A percentile compares a stretch with the other conserved stretches of the same genome.
These are phyloP conservation scores for Chalaropsis ovoidea DNA, from an alignment of 2,329 filamentous ascomycete genomes.

Conservation along the genomic window DNA sequence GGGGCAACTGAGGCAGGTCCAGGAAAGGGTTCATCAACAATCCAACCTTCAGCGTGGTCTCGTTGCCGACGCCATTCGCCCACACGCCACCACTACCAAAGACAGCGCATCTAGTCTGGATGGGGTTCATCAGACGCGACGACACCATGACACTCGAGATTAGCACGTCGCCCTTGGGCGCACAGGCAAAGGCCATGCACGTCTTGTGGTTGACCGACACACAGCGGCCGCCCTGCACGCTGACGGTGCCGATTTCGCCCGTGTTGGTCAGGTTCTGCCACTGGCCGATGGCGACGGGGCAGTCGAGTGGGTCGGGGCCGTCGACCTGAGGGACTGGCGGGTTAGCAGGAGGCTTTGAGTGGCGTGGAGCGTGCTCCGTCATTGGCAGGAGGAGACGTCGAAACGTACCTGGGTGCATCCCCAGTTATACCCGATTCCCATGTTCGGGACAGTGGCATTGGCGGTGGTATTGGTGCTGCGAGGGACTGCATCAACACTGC, in stretches of 20 bases:
- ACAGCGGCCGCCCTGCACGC: conserved; percentile 19
- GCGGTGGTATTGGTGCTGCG: background rate
- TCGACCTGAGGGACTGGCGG: conserved; percentile 11
- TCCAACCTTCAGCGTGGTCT: conserved; percentile 21
- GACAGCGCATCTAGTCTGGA: conserved; percentile 19
- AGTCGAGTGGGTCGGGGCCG: conserved; percentile 23
- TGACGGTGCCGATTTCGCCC: background rate
- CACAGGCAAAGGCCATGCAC: conserved; percentile 24
- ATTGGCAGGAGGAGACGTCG: background rate
- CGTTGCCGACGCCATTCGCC: conserved; percentile 12
- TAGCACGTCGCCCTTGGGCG: conserved; percentile 18
- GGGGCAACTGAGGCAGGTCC: background rate
- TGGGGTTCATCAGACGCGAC: conserved; percentile 23
- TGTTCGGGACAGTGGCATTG: conserved; percentile 14
- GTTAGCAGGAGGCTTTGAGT: background rate
- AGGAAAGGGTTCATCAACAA: conserved; percentile 21
- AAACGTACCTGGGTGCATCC: conserved; percentile 23
- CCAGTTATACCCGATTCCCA: conserved; percentile 23
- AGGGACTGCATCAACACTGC: background rate
- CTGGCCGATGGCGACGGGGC: conserved; percentile 20
- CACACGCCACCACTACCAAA: conserved; percentile 20
- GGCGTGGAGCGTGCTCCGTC: background rate
- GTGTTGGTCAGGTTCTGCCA: conserved; percentile 19
- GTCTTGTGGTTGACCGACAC: conserved; percentile 20
- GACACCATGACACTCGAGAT: conserved; percentile 19